Conservation (phyloP, 208 protist species). For the Leishmania braziliensis region DNA sequence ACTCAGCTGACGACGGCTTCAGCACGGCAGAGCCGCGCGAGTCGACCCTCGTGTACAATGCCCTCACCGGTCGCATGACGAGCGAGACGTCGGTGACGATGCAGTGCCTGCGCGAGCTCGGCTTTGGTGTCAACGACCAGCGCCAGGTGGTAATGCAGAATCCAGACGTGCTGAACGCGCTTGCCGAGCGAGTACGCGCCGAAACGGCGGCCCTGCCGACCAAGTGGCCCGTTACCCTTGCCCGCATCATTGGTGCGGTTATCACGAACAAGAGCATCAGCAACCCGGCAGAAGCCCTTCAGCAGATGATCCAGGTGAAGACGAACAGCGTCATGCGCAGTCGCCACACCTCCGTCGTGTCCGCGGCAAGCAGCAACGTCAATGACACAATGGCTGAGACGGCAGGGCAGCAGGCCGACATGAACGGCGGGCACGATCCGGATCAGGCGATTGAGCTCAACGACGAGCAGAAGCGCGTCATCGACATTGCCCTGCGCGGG, state of each 20-base stretch:
- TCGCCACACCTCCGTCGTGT: constrained; percentile 77
- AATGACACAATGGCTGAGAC: constrained; percentile 22
- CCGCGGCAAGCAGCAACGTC: constrained; percentile 33
- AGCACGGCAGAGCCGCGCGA: constrained; percentile 17
- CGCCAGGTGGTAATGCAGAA: constrained; percentile 68
- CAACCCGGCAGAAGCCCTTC: constrained; percentile 74
- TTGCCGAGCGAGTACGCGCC: constrained; percentile 65
- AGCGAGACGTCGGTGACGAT: constrained; percentile 70
- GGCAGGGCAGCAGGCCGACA: constrained; percentile 14
- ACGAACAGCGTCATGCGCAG: constrained; percentile 76
- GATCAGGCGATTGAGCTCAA: constrained; percentile 67
- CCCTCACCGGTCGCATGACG: constrained; percentile 84
- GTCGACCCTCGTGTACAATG: constrained; percentile 80
- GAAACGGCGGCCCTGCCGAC: constrained; percentile 55
- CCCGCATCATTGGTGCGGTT: constrained; percentile 57
- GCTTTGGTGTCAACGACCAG: constrained; percentile 78
- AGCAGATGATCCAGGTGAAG: constrained; percentile 83
- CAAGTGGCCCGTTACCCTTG: constrained; percentile 78
- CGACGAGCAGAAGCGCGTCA: constrained; percentile 85
- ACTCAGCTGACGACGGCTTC: not conserved
- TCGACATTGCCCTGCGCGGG: constrained; percentile 78
- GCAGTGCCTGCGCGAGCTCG: constrained; percentile 58
- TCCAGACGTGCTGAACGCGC: constrained; percentile 58
- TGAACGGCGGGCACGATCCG: constrained; percentile 36
- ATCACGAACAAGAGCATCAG: constrained; percentile 60